Evolutionary conservation across 2,329 filamentous ascomycete genomes (phyloP), one percentile per base, ranked within the genome.

Genomic region (Talaromyces sp.): DNA sequence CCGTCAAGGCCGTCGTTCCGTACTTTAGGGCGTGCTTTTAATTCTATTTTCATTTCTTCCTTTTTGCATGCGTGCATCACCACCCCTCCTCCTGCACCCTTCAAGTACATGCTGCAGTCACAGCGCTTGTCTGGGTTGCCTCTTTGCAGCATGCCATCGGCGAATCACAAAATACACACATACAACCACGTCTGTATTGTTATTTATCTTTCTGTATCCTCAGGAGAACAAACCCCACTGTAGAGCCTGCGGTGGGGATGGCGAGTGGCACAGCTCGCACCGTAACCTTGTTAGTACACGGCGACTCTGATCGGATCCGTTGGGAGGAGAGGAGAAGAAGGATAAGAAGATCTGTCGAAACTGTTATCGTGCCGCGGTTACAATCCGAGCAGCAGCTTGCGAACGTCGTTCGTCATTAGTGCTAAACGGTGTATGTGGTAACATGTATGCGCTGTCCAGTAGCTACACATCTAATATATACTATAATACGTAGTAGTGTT

Each of bases 21-120:
- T 62, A 35, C 35, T 56, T 56, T 56, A 62, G 60, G 60, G 60
- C 60, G 47, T 61, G 59, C 27, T 24, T 39, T 45, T 59, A 24
- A 27, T 31, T 31, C 39, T 59, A 31, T 33, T 59, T 45, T 41
- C 24, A 3, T 16, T 43, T 43, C 13, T 14, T 43, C 14, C 41
- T 41, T 13, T 35, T 31, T 16, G 11, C 35, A 27, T 35, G 10
- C 9, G 19, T 39, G 19, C 52, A 57, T 39, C 35, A 41, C n/a
- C 39, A 41, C 24, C 39, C 56, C 22, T 59, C 37, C 33, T 45
- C 37, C 37, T 45, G 56, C 39, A 31, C 35, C 35, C 39, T 41
- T 22, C 52, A 35, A 54, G 31, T 54, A 35, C 50, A 35, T 14
- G 8, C 50, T 56, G 31, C 50, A 56, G 50, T 37, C 50, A 56